Percentiles rank a stretch among this genome's conserved stretches.
Conservation (phyloP, 1,284 basidiomycete genomes). For the Sporisorium graminicola region DNA sequence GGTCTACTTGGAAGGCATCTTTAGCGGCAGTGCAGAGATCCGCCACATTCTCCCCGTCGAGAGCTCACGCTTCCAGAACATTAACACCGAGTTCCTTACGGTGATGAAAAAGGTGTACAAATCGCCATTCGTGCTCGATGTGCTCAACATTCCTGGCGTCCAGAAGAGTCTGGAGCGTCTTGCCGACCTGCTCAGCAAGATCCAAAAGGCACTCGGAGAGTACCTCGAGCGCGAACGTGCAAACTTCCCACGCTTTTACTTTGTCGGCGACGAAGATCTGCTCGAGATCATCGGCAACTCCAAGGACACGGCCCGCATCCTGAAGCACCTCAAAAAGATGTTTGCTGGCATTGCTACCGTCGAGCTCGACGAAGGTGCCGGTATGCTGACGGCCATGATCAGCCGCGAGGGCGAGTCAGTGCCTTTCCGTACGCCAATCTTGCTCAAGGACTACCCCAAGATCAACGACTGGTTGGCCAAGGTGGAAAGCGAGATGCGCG, state of each 20-base stretch:
- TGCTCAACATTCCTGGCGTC: slow-evolving; percentile 94
- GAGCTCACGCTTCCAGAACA: slow-evolving; percentile 95
- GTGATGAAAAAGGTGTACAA: slow-evolving; percentile 99
- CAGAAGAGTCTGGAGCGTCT: slow-evolving; percentile 97
- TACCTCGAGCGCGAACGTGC: slow-evolving; percentile 96
- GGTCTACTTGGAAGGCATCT: slow-evolving; percentile 99
- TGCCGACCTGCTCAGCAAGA: slow-evolving; percentile 94
- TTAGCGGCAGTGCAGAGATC: slow-evolving; percentile 91
- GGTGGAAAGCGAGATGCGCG: slow-evolving; percentile 93
- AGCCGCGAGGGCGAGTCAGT: slow-evolving; percentile 91
- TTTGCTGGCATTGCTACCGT: slow-evolving; percentile 96
- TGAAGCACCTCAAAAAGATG: slow-evolving; percentile 99
- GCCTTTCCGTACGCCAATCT: slow-evolving; percentile 82
- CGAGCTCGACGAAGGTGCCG: slow-evolving; percentile 78
- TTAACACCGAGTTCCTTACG: slow-evolving; percentile 96
- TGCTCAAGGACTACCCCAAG: slow-evolving; percentile 91
- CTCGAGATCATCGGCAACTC: slow-evolving; percentile 99
- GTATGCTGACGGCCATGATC: slow-evolving; percentile 53
- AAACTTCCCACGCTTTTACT: slow-evolving; percentile 97
- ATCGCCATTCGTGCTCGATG: slow-evolving; percentile 95
- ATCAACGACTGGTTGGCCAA: slow-evolving; percentile 98
- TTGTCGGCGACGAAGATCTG: slow-evolving; percentile 98
- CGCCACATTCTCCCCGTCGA: slow-evolving; percentile 93
- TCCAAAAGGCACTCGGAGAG: slow-evolving; percentile 98
- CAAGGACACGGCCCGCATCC: slow-evolving; percentile 95